Evolutionary conservation across 202 grass and related monocot species (phyloP).

Genomic region (Saccharum hybrid): DNA sequence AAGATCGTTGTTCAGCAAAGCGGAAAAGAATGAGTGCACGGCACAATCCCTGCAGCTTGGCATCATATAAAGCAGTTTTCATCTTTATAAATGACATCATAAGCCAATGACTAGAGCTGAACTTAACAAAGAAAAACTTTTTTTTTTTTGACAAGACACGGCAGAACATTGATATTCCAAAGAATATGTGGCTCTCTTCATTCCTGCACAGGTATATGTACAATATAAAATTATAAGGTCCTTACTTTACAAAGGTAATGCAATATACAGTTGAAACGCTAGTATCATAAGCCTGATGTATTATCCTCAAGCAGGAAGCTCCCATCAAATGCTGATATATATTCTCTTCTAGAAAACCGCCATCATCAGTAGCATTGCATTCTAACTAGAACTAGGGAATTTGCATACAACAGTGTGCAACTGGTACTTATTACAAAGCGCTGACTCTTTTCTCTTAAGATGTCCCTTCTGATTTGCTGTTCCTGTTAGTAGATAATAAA

Average conservation of each 20-base stretch:
- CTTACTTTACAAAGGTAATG: conserved; percentile 40
- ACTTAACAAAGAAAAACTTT: conserved; percentile 34
- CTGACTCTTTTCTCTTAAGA: conserved; percentile 35
- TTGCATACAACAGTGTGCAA: not conserved
- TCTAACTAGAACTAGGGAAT: conserved; percentile 26
- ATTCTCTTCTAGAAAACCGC: not conserved
- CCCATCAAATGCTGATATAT: conserved; percentile 12
- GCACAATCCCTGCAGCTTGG: conserved; percentile 34
- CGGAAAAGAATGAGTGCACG: conserved; percentile 31
- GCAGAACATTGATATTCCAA: conserved; percentile 39
- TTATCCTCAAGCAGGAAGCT: not conserved
- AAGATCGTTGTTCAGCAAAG: conserved; percentile 39
- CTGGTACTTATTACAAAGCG: conserved; percentile 21
- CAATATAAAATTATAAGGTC: conserved; percentile 39
- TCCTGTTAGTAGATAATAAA: conserved; percentile 49
- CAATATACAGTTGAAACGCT: conserved; percentile 5
- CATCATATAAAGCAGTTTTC: conserved; percentile 44
- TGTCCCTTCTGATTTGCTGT: conserved; percentile 37
- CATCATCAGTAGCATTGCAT: conserved; percentile 2
- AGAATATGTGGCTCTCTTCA: conserved; percentile 43
- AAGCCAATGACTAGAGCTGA: conserved; percentile 47
- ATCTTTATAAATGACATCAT: conserved; percentile 44
- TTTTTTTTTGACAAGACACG: conserved; percentile 18
- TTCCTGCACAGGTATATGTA: conserved; percentile 44
- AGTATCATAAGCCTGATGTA: conserved; percentile 4